A percentile compares a stretch with the other conserved stretches of the same genome.
These are phyloP conservation scores for Colletotrichum liaoningense DNA, from an alignment of 2,329 filamentous ascomycete species.

Conservation along the genomic window DNA sequence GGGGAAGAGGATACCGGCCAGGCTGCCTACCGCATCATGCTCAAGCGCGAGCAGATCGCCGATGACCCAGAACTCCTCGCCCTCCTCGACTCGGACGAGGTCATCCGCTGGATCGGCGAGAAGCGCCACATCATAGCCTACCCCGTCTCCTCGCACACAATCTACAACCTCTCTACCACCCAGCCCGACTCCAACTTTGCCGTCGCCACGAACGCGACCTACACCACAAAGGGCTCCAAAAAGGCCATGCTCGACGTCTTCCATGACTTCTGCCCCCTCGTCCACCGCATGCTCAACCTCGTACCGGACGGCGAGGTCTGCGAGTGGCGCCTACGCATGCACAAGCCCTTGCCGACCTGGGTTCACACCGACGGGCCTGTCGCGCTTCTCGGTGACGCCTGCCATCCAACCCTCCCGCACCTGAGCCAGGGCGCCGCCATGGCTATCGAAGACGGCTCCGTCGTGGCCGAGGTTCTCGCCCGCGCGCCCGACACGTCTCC, in stretches of 20 bases:
- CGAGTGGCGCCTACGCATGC: constrained; percentile 73
- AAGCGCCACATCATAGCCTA: constrained; percentile 83
- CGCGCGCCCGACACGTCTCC: constrained; percentile 49
- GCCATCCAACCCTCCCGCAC: constrained; percentile 76
- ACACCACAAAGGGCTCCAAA: constrained; percentile 73
- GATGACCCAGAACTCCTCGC: constrained; percentile 74
- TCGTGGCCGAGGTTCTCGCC: constrained; percentile 65
- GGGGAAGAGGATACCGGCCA: constrained; percentile 77
- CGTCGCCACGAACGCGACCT: constrained; percentile 66
- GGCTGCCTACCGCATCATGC: constrained; percentile 84
- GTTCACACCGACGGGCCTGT: constrained; percentile 60
- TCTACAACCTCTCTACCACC: constrained; percentile 73
- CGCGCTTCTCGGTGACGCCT: constrained; percentile 72
- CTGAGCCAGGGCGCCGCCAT: constrained; percentile 76
- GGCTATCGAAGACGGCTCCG: constrained; percentile 75
- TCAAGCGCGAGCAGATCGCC: constrained; percentile 74
- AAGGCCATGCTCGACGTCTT: constrained; percentile 71
- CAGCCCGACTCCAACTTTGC: constrained; percentile 73
- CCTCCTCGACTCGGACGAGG: constrained; percentile 75
- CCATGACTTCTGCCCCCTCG: constrained; percentile 68
- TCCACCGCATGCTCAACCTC: constrained; percentile 68
- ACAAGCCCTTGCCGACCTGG: constrained; percentile 68
- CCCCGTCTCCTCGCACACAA: constrained; percentile 73
- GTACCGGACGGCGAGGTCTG: constrained; percentile 72
- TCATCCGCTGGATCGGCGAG: constrained; percentile 81